These are phyloP conservation scores for Dysphania ambrosioides DNA, from an alignment of 148 eudicot genomes.

Conservation along the genomic window DNA sequence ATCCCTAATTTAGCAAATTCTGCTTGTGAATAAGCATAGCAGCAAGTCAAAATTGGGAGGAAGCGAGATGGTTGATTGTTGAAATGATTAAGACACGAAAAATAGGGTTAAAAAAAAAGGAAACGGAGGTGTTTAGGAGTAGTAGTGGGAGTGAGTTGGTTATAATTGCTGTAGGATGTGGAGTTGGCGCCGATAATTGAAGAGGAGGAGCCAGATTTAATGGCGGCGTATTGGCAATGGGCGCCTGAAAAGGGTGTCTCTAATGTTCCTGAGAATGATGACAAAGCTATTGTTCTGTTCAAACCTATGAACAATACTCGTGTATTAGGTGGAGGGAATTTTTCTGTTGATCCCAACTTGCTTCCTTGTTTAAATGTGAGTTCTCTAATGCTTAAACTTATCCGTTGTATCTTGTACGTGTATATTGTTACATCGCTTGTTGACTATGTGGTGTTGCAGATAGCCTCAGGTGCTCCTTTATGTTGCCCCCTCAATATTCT, in stretches of 20 bases:
- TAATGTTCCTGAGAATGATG: constrained; percentile 47
- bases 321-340: constrained; percentile 28
- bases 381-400: background rate
- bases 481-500: too few relatives aligned
- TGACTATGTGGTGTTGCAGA: background rate
- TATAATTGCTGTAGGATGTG: constrained; percentile 48
- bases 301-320: constrained; percentile 38
- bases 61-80: too few relatives aligned
- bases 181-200: constrained; percentile 69
- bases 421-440: background rate
- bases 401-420: background rate
- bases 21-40: too few relatives aligned
- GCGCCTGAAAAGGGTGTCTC: constrained; percentile 15
- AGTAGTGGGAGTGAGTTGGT: too few relatives aligned
- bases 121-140: too few relatives aligned
- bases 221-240: constrained; percentile 20
- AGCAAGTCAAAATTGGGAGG: too few relatives aligned
- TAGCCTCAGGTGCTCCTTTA: too few relatives aligned
- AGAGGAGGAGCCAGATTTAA: constrained; percentile 43
- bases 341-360: constrained; percentile 48
- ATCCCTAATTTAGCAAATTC: background rate
- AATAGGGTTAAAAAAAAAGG: too few relatives aligned
- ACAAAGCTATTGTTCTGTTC: constrained; percentile 75
- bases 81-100: too few relatives aligned
- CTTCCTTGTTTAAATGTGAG: constrained; percentile 63